Percentiles rank a stretch among this genome's conserved stretches.
Conservation (phyloP, 225 moss, liverwort and hornwort species). For the Pleurozium schreberi region DNA sequence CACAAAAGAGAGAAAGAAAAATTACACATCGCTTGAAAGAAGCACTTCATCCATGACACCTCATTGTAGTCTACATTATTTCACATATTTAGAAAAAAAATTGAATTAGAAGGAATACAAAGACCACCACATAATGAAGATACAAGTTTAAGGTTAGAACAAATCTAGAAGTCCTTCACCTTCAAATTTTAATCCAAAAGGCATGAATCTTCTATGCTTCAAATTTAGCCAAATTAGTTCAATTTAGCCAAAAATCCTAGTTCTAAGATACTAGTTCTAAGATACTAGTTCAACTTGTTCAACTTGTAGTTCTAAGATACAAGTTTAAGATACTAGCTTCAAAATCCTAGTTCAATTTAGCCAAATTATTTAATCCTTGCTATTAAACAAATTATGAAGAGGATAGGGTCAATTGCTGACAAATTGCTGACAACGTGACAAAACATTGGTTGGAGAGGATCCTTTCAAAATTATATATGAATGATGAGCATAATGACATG, state of each 20-base stretch:
- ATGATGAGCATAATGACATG: not conserved
- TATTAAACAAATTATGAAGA: not conserved
- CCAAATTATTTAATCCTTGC: not conserved
- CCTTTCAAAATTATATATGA: not conserved
- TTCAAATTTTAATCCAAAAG: not conserved
- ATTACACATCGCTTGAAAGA: not conserved
- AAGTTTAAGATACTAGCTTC: too few species aligned
- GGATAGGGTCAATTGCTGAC: not conserved
- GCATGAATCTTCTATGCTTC: not conserved
- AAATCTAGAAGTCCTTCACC: not conserved
- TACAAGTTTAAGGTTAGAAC: not conserved
- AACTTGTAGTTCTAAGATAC: too few species aligned
- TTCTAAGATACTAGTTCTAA: too few species aligned
- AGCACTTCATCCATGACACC: too few species aligned
- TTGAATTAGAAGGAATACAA: not conserved
- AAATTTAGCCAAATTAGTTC: accelerated
- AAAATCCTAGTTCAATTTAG: too few species aligned
- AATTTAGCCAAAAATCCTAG: too few species aligned
- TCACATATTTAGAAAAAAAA: not conserved
- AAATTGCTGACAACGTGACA: accelerated
- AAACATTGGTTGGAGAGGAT: accelerated
- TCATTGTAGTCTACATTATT: not conserved
- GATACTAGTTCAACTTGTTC: too few species aligned
- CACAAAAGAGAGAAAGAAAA: not conserved
- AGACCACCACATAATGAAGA: accelerated